Evolutionary conservation across 2,329 filamentous ascomycete genomes (phyloP).

Genomic region (Tolypocladium sp.): DNA sequence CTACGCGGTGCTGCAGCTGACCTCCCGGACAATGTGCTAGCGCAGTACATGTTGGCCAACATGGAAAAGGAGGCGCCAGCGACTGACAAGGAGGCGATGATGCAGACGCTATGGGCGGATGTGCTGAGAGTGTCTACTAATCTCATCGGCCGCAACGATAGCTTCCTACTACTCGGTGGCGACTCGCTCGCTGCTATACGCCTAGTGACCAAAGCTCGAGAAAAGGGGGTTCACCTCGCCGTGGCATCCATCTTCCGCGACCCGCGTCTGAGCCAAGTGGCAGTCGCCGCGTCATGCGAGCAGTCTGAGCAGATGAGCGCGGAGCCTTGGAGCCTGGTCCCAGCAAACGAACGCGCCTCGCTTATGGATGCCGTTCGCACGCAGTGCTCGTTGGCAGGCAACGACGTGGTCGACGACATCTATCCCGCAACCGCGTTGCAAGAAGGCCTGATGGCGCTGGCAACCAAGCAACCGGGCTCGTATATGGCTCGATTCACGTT

Average conservation of each 20-base stretch:
- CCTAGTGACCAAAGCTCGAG: not conserved
- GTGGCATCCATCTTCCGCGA: not conserved
- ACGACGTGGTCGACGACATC: constrained; percentile 13
- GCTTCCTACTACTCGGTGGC: constrained; percentile 1
- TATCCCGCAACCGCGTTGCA: constrained; percentile 32
- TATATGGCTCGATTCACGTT: constrained; percentile 24
- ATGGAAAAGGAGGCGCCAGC: not conserved
- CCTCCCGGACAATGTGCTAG: not conserved
- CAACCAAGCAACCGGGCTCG: constrained; percentile 20
- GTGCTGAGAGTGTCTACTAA: constrained; percentile 1
- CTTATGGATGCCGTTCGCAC: not conserved
- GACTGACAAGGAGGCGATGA: not conserved
- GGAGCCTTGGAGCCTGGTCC: not conserved
- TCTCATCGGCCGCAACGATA: not conserved
- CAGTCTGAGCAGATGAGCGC: not conserved
- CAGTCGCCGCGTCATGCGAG: not conserved
- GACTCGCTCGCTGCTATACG: not conserved
- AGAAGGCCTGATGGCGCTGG: constrained; percentile 27
- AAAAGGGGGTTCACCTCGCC: not conserved
- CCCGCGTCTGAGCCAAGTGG: not conserved
- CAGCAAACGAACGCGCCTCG: not conserved
- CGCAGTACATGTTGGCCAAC: not conserved
- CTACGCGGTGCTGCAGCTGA: not conserved
- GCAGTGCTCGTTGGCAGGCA: constrained; percentile 2
- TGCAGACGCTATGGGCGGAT: constrained; percentile 2